Percentiles rank a stretch among this genome's conserved stretches.
These are phyloP conservation scores for Exophiala viscosa DNA, from an alignment of 2,329 filamentous ascomycete genomes.

Conservation along the genomic window DNA sequence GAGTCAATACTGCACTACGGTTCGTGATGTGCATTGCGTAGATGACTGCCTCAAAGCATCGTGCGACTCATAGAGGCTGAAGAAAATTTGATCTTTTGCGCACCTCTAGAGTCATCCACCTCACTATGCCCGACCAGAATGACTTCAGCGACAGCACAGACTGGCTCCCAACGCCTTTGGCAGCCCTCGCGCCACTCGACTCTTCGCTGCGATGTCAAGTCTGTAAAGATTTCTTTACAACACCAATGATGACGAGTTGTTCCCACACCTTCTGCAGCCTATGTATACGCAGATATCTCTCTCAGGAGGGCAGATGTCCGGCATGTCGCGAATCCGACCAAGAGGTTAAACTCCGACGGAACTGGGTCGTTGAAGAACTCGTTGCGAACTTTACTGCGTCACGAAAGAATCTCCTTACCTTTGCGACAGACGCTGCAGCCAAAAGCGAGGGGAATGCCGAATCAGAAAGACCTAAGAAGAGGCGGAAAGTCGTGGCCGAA, in stretches of 20 bases:
- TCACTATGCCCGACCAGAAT: constrained; percentile 16
- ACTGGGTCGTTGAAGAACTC: constrained; percentile 79
- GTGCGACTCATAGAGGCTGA: too few relatives aligned
- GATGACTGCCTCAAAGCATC: too few relatives aligned
- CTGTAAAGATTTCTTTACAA: constrained; percentile 95
- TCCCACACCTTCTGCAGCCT: constrained; percentile 95
- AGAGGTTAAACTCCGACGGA: constrained; percentile 77
- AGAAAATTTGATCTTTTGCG: too few relatives aligned
- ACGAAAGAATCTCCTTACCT: constrained; percentile 58
- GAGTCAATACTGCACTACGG: too few relatives aligned
- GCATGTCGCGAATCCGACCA: constrained; percentile 76
- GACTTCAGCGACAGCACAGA: constrained; percentile 43
- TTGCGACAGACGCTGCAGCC: constrained; percentile 58
- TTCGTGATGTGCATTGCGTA: too few relatives aligned
- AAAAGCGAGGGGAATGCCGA: constrained; percentile 42
- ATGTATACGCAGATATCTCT: constrained; percentile 84
- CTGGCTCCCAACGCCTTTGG: constrained; percentile 47
- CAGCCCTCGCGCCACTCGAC: constrained; percentile 57
- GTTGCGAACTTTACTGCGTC: constrained; percentile 72
- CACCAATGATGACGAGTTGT: constrained; percentile 92
- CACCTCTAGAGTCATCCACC: neutral
- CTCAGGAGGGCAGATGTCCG: constrained; percentile 80
- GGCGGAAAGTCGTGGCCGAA: constrained; percentile 20
- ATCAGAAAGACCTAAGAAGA: constrained; percentile 32
- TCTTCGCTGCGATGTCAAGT: constrained; percentile 88